These are phyloP conservation scores for Exophiala calicioides DNA, from an alignment of 2,329 filamentous ascomycete genomes.

Conservation along the genomic window DNA sequence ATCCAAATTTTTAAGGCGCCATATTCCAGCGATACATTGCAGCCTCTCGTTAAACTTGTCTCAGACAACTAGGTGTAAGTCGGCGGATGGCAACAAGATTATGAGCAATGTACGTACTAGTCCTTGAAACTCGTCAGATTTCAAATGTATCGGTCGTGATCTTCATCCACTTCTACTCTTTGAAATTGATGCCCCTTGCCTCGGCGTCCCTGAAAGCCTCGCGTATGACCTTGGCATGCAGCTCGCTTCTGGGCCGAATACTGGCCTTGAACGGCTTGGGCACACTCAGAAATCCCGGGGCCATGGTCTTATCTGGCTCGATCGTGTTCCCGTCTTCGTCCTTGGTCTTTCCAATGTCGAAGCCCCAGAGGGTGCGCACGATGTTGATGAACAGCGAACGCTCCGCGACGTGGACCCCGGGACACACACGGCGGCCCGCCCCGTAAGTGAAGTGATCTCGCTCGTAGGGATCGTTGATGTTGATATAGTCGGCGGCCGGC, in stretches of 20 bases:
- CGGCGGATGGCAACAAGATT: too few species aligned
- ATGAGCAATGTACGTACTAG: too few species aligned
- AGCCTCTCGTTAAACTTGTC: too few species aligned
- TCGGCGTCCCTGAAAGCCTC: conserved; percentile 3
- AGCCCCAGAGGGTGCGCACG: conserved; percentile 36
- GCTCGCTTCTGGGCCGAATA: conserved; percentile 38
- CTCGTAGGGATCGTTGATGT: conserved; percentile 32
- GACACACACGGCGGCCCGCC: conserved; percentile 35
- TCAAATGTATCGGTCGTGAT: too few species aligned
- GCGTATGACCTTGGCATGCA: background rate
- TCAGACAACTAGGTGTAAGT: too few species aligned
- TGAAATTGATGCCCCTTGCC: too few species aligned
- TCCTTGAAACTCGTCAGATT: too few species aligned
- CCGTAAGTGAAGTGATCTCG: conserved; percentile 34
- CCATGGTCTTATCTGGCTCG: conserved; percentile 42
- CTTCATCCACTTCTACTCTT: too few species aligned
- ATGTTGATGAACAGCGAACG: conserved; percentile 33
- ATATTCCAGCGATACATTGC: too few species aligned
- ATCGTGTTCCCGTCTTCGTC: conserved; percentile 37
- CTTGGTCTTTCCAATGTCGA: conserved; percentile 28
- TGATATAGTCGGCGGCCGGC: conserved; percentile 40
- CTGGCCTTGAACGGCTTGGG: conserved; percentile 41
- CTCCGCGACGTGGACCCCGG: conserved; percentile 38
- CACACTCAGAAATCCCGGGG: conserved; percentile 48
- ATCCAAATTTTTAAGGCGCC: too few species aligned